Conservation (phyloP, 164 flowering plant species). For the Euptelea pleiosperma region DNA sequence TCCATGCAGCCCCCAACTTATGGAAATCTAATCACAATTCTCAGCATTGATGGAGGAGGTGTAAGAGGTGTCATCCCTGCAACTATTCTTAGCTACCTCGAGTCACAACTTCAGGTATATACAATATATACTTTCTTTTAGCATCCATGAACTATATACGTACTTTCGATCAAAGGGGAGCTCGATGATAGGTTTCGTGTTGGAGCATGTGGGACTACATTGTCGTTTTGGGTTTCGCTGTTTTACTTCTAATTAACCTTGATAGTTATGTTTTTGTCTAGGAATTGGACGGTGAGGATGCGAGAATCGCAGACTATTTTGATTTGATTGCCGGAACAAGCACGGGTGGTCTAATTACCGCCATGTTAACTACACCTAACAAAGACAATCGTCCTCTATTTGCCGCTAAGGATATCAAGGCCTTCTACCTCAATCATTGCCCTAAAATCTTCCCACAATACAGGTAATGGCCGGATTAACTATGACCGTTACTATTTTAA, state of each 20-base stretch:
- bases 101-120: conserved; percentile 35
- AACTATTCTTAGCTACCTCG: conserved; percentile 26
- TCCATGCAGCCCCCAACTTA: conserved; percentile 28
- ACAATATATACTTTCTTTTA: neutral
- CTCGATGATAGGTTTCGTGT: no score
- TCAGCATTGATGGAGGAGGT: conserved; percentile 46
- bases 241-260: no score
- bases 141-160: no score
- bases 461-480: no score
- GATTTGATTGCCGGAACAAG: conserved; percentile 45
- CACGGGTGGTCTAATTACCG: conserved; percentile 43
- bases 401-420: conserved; percentile 35
- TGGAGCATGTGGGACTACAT: no score
- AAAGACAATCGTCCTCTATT: conserved; percentile 32
- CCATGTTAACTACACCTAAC: conserved; percentile 39
- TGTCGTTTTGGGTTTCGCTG: no score
- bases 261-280: conserved; percentile 7
- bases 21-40: conserved; percentile 29
- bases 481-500: no score
- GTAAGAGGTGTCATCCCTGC: conserved; percentile 40
- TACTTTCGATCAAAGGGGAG: no score
- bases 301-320: conserved; percentile 40
- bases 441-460: conserved; percentile 38
- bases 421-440: conserved; percentile 25
- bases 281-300: conserved; percentile 31